Percentiles rank a stretch among this genome's conserved stretches.
These are phyloP conservation scores for Penicillium palitans DNA, from an alignment of 2,329 filamentous ascomycete genomes.

Conservation along the genomic window DNA sequence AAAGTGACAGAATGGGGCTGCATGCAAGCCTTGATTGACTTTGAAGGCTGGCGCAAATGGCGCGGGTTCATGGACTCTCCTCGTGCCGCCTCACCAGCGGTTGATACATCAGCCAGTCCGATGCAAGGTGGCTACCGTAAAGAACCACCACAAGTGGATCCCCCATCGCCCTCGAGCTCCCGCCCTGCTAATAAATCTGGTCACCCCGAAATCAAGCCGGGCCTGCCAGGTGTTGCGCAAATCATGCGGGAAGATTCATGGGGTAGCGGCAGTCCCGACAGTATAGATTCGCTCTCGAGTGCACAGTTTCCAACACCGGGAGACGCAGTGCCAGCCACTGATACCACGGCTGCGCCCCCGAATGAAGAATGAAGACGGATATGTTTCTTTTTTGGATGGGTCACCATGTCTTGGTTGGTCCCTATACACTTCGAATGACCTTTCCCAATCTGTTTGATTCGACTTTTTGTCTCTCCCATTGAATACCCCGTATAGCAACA, in stretches of 20 bases:
- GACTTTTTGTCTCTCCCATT: slow-evolving; percentile 25
- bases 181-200: slow-evolving; percentile 19
- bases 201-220: slow-evolving; percentile 10
- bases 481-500: slow-evolving; percentile 37
- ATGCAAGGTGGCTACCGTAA: slow-evolving; percentile 27
- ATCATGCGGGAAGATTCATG: slow-evolving; percentile 32
- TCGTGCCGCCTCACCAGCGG: slow-evolving; percentile 19
- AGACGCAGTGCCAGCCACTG: background rate
- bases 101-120: slow-evolving; percentile 28
- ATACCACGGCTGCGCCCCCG: background rate
- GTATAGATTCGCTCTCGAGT: slow-evolving; percentile 29
- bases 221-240: slow-evolving; percentile 15
- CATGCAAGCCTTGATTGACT: slow-evolving; percentile 99
- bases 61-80: slow-evolving; percentile 67
- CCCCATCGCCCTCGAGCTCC: slow-evolving; percentile 19
- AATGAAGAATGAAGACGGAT: slow-evolving; percentile 1
- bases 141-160: slow-evolving; percentile 11
- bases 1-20: slow-evolving; percentile 99
- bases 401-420: slow-evolving; percentile 1
- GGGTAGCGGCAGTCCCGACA: slow-evolving; percentile 33
- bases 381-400: background rate
- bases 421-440: slow-evolving; percentile 1
- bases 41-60: slow-evolving; percentile 97
- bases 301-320: slow-evolving; percentile 2
- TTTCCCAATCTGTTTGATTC: slow-evolving; percentile 23